Evolutionary conservation across 768 basidiomycete genomes (phyloP), one percentile per base, ranked within the genome.

Genomic region (Scleroderma citrinum): DNA sequence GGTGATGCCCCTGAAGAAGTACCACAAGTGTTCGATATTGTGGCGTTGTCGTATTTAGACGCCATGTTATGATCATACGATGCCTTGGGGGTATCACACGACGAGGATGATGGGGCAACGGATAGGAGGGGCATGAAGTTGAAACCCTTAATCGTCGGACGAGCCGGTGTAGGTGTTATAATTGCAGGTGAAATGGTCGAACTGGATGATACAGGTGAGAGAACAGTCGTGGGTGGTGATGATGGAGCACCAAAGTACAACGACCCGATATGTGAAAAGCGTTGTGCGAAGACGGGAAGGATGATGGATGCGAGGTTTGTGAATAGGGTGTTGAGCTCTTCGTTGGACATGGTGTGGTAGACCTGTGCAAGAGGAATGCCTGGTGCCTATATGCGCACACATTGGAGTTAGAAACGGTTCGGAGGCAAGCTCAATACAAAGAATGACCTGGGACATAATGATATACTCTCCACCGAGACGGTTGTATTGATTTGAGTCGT

Each of bases 391-490:
- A 17, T 44, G 51, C 17, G 46, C 53, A 53, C 34, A 44, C 48
- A 30, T 35, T 17, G 17, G 26, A 29, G 17, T 37, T 23, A 47
- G 8, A 47, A 7, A 29, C 19, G 7, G 6, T 55, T 31, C 10
- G 31, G 23, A 52, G 38, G 35, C 26, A 30, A 14, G 13, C 13
- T 2, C 5, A 47, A 49, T 31, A 14, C 77, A 35, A 13, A 32
- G 31, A 13, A 32, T 38, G 52, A 85, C 88, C 80, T 85, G 90
- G 47, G 85, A 85, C 89, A 92, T 89, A 52, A 92, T 62, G 54
- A 92, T 88, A 57, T 83, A 92, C 65, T 92, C 90, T 17, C 86
- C 85, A 0, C 88, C 90, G 24, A 92, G 73, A 12, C 85, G 80
- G 62, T 92, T 92, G 63, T 80, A 87, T 8, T 88, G 89, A 59